Evolutionary conservation across 2,329 filamentous ascomycete species (phyloP).

Genomic region (Knufia fluminis): DNA sequence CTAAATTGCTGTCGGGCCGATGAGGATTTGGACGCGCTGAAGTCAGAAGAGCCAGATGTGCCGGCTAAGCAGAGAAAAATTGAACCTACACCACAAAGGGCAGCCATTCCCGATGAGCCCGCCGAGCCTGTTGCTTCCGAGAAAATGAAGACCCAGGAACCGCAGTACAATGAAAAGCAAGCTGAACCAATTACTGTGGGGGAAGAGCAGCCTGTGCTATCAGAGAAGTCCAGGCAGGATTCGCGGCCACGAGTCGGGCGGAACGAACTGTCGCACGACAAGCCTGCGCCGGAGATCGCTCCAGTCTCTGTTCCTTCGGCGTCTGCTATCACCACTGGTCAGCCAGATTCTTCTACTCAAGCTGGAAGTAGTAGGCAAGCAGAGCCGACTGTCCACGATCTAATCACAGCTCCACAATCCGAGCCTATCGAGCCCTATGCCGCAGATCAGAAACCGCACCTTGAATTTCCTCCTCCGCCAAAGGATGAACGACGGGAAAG

Average conservation of each 20-base stretch:
- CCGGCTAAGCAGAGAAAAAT: conserved; percentile 23
- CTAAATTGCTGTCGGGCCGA: conserved; percentile 21
- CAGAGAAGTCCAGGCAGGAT: conserved; percentile 14
- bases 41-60: conserved; percentile 20
- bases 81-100: conserved; percentile 17
- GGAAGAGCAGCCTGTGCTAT: conserved; percentile 13
- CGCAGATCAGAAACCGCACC: neutral
- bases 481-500: conserved; percentile 1
- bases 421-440: neutral
- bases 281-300: conserved; percentile 6
- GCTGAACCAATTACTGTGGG: conserved; percentile 5
- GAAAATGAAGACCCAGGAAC: conserved; percentile 12
- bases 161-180: conserved; percentile 9
- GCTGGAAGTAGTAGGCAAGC: conserved; percentile 2
- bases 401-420: conserved; percentile 9
- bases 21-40: conserved; percentile 14
- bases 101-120: conserved; percentile 15
- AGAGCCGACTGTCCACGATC: conserved; percentile 9
- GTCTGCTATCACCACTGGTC: conserved; percentile 2
- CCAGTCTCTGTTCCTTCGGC: neutral
- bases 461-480: conserved; percentile 2
- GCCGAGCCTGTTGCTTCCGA: conserved; percentile 17
- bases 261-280: conserved; percentile 15
- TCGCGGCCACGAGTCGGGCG: conserved; percentile 11
- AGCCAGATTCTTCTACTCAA: neutral